These are phyloP conservation scores for Talaromyces pinophilus DNA, from an alignment of 2,329 filamentous ascomycete species.

Conservation along the genomic window DNA sequence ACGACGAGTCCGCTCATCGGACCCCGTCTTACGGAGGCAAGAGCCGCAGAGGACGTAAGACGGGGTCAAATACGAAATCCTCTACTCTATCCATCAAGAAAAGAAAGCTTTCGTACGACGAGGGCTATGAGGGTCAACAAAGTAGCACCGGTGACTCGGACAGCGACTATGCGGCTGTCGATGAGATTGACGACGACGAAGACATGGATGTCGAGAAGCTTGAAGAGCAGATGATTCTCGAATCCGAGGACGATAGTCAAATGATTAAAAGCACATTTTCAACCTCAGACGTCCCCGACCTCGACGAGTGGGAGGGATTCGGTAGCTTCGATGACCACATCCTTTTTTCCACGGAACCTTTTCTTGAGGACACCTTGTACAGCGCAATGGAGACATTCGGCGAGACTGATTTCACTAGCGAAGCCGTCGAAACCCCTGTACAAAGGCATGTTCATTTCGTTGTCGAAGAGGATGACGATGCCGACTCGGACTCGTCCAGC, in stretches of 20 bases:
- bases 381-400: constrained; percentile 42
- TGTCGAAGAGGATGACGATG: constrained; percentile 54
- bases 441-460: constrained; percentile 70
- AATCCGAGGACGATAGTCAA: constrained; percentile 41
- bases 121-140: constrained; percentile 35
- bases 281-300: constrained; percentile 30
- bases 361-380: constrained; percentile 47
- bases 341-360: constrained; percentile 43
- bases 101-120: constrained; percentile 40
- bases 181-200: constrained; percentile 78
- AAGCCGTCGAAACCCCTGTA: constrained; percentile 46
- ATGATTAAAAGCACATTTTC: constrained; percentile 29
- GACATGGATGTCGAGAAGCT: constrained; percentile 74
- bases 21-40: constrained; percentile 47
- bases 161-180: constrained; percentile 72
- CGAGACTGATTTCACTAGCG: constrained; percentile 39
- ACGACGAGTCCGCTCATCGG: constrained; percentile 45
- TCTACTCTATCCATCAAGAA: constrained; percentile 32
- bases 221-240: constrained; percentile 74
- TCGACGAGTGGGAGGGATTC: constrained; percentile 57
- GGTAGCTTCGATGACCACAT: constrained; percentile 46
- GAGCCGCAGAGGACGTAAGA: constrained; percentile 38
- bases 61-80: constrained; percentile 39
- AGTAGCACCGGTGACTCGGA: constrained; percentile 38
- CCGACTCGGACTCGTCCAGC: constrained; percentile 58